These are phyloP conservation scores for Oemleria cerasiformis DNA, from an alignment of 306 rosid genomes.

Conservation along the genomic window DNA sequence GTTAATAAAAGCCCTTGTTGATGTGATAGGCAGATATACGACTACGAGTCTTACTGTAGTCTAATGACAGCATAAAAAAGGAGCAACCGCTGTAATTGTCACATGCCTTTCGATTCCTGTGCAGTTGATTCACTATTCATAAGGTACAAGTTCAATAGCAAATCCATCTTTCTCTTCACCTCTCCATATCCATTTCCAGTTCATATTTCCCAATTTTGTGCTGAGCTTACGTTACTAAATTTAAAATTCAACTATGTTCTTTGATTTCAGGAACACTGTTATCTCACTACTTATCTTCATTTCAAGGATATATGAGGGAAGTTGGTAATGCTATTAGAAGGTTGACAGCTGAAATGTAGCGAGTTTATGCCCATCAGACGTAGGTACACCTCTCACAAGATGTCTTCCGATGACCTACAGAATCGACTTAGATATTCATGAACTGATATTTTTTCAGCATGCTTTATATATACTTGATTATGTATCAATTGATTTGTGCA, in stretches of 20 bases:
- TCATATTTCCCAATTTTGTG: neutral
- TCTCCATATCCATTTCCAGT: neutral
- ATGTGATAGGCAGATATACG: conserved; percentile 45
- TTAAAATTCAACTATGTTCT: neutral
- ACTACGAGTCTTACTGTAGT: conserved; percentile 29
- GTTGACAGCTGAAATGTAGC: neutral
- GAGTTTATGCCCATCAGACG: neutral
- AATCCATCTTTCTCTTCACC: neutral
- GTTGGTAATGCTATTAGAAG: neutral
- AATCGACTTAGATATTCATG: neutral
- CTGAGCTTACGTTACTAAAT: neutral
- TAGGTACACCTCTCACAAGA: neutral
- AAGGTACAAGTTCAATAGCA: conserved; percentile 19
- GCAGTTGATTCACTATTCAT: conserved; percentile 23
- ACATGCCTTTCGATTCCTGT: conserved; percentile 9
- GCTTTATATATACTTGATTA: neutral
- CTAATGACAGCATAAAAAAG: conserved; percentile 22
- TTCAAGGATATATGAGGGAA: neutral
- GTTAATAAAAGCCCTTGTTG: conserved; percentile 60
- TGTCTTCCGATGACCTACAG: conserved; percentile 1
- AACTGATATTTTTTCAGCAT: neutral
- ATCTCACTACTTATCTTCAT: neutral
- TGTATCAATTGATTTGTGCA: neutral
- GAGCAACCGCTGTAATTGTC: conserved; percentile 18
- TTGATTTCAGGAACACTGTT: conserved; percentile 1